Conservation (phyloP, 441 rosid species). For the Iberis amara region DNA sequence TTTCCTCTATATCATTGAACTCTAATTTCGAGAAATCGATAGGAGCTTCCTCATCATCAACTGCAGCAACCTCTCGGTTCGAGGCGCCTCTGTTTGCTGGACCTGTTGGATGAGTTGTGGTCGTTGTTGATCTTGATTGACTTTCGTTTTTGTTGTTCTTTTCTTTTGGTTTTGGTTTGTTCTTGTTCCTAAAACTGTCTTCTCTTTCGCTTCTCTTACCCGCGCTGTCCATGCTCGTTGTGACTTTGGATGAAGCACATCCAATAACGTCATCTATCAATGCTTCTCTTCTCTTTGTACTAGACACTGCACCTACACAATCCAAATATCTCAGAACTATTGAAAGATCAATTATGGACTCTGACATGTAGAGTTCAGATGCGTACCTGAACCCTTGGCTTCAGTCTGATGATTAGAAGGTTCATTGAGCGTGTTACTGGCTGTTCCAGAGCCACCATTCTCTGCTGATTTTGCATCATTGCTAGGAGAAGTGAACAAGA, state of each 20-base stretch:
- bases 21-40: slow-evolving; percentile 39
- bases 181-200: slow-evolving; percentile 37
- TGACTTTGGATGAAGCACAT: slow-evolving; percentile 61
- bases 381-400: slow-evolving; percentile 72
- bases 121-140: slow-evolving; percentile 32
- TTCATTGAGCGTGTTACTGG: slow-evolving; percentile 78
- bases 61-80: slow-evolving; percentile 25
- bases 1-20: slow-evolving; percentile 47
- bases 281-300: slow-evolving; percentile 70
- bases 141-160: slow-evolving; percentile 37
- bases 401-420: slow-evolving; percentile 60
- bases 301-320: slow-evolving; percentile 62
- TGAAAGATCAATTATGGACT: no score
- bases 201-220: slow-evolving; percentile 56
- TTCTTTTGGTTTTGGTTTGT: slow-evolving; percentile 61
- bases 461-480: slow-evolving; percentile 72
- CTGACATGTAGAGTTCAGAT: slow-evolving; percentile 7
- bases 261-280: slow-evolving; percentile 67
- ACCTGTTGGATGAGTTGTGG: slow-evolving; percentile 31
- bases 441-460: slow-evolving; percentile 90
- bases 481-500: slow-evolving; percentile 58
- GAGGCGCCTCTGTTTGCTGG: slow-evolving; percentile 19
- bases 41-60: slow-evolving; percentile 46
- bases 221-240: slow-evolving; percentile 41
- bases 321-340: no score